Base-by-base conservation (phyloP, 441 rosid genomes). In the Eutrema salsugineum region DNA sequence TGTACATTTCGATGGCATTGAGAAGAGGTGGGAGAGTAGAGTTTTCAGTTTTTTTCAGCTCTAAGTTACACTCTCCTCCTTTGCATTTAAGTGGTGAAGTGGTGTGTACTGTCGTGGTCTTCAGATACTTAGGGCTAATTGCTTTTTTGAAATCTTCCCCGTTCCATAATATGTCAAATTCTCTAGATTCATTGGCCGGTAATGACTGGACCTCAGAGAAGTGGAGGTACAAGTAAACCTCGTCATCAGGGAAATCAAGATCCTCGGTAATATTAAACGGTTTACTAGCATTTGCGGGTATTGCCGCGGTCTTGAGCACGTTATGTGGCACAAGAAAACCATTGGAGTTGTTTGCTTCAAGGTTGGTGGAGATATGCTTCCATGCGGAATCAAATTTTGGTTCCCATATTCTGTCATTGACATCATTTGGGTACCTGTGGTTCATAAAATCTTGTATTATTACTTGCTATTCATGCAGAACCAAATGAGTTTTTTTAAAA, bases 1-100 rank as follows among this genome's bases (percentile, higher is more conserved):
- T 15, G 48, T 38, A 83, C 79, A 64, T 60, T 68, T 68, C 80
- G 64, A 24, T 14, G 76, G 42, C 87, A 67, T 79, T 81, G 74
- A n/a, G 56, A 46, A 46, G 82, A 81, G 47, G 63, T 22, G 68
- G 68, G 65, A 27, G 82, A 70, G 5, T 79, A 71, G 63, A 79
- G 8, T 46, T 79, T 66, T 49, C 49, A 32, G 50, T 71, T 76
- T 43, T 54, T 54, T 6, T 55, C 36, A 68, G 58, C 66, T 40
- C 77, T 63, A 17, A 19, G 55, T 15, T 80, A 40, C 74, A 70
- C 59, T 11, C 15, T 2, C 74, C 66, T 7, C 44, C 58, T 46
- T 22, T 38, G 66, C 72, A 57, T 32, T 4, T 63, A 33, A 20
- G 11, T 22, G 68, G 27, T 48, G 78, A 12, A 2, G 36, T 35